Percentiles rank a stretch among this genome's conserved stretches.
Conservation (phyloP, 306 rosid species). For the Begonia peltatifolia region DNA sequence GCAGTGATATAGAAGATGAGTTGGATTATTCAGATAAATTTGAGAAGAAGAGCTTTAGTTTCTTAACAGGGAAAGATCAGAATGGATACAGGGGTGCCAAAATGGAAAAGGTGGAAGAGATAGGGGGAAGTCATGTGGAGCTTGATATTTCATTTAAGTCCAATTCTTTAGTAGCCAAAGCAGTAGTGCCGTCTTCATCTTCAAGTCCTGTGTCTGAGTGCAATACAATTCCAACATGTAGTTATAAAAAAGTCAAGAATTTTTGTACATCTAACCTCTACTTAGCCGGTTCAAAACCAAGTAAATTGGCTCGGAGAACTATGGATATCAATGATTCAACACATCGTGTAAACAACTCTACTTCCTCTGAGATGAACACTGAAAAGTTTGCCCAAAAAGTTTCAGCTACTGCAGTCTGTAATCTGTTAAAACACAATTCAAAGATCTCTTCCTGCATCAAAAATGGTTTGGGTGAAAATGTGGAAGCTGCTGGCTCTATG, state of each 20-base stretch:
- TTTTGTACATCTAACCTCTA: conserved; percentile 7
- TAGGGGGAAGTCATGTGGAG: conserved; percentile 54
- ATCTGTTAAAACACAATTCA: neutral
- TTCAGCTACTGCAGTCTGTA: conserved; percentile 1
- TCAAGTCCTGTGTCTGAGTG: conserved; percentile 19
- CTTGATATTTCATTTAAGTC: conserved; percentile 80
- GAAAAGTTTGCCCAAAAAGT: conserved; percentile 8
- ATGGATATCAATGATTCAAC: conserved; percentile 13
- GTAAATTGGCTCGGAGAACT: conserved; percentile 7
- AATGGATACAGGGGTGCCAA: conserved; percentile 21
- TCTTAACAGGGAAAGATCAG: conserved; percentile 44
- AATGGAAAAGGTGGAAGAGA: conserved; percentile 26
- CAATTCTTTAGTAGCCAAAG: conserved; percentile 79
- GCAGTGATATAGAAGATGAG: conserved; percentile 43
- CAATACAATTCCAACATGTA: conserved; percentile 9
- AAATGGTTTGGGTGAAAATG: conserved; percentile 3
- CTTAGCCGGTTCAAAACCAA: conserved; percentile 7
- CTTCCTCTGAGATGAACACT: too few species aligned
- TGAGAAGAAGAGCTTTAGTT: conserved; percentile 26
- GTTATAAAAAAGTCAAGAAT: conserved; percentile 11
- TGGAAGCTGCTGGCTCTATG: conserved; percentile 1
- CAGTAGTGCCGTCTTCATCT: conserved; percentile 35
- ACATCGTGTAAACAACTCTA: conserved; percentile 3
- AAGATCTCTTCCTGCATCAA: neutral
- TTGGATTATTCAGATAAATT: conserved; percentile 28